These are phyloP conservation scores for Cryptomeria japonica DNA, from an alignment of 75 land plant genomes.

Conservation along the genomic window DNA sequence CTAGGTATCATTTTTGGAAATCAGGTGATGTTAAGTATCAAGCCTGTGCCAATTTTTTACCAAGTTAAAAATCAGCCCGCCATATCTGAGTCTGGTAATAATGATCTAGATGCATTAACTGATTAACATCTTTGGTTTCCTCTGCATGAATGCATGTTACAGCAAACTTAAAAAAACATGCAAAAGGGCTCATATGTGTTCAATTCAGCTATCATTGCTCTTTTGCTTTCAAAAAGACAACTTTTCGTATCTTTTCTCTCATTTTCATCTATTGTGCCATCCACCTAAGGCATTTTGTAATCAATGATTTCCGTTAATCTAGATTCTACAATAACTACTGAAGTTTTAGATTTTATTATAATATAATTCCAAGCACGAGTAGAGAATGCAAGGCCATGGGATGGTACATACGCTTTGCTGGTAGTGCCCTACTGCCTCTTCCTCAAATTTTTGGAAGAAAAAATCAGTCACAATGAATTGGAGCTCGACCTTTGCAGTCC, in stretches of 20 bases:
- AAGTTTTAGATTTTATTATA: background rate
- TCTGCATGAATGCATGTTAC: background rate
- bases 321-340: background rate
- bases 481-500: background rate
- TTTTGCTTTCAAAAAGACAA: background rate
- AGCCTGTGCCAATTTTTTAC: no score
- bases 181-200: background rate
- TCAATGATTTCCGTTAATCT: background rate
- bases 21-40: no score
- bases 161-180: background rate
- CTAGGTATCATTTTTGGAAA: no score
- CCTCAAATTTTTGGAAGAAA: background rate
- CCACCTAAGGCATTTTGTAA: background rate
- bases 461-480: background rate
- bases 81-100: no score
- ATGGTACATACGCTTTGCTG: background rate
- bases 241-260: background rate
- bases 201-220: background rate
- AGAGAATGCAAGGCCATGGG: background rate
- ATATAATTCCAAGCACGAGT: background rate
- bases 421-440: background rate
- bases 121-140: background rate
- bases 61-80: no score
- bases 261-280: background rate
- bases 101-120: background rate